phyloP scores from a whole-genome alignment of 192 early-diverging fungal genomes.

The Nowakowskiella sp. region DNA sequence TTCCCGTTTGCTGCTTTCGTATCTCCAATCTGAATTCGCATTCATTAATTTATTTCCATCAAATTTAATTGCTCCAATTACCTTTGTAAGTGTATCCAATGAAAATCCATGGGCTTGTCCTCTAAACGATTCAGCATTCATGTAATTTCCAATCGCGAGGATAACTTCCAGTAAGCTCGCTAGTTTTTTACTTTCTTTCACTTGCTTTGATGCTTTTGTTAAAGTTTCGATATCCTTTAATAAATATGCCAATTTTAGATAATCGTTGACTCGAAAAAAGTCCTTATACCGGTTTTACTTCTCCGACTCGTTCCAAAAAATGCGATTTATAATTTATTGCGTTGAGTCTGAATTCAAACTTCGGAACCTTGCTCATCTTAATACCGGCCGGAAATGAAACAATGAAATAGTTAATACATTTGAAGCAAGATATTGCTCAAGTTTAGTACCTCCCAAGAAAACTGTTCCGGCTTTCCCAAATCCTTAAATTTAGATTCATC shows the following conservation, averaged over 20 bases:
- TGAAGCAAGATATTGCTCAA: background rate
- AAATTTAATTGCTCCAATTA: constrained; percentile 12
- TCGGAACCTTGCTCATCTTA: constrained; percentile 28
- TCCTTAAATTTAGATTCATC: constrained; percentile 28
- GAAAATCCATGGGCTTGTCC: constrained; percentile 48
- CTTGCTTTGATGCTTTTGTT: constrained; percentile 29
- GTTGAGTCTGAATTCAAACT: constrained; percentile 36
- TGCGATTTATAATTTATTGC: constrained; percentile 36
- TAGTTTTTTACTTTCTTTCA: constrained; percentile 36
- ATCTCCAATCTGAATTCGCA: constrained; percentile 28
- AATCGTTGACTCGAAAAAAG: background rate
- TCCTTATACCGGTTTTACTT: constrained; percentile 22
- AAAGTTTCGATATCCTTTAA: constrained; percentile 26
- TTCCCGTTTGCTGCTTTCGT: constrained; percentile 36
- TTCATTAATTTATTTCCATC: background rate
- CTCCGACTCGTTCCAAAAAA: constrained; percentile 35
- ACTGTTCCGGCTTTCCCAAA: constrained; percentile 36
- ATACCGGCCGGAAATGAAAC: too few relatives aligned
- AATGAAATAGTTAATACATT: background rate
- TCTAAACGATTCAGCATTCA: constrained; percentile 37
- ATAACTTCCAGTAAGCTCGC: constrained; percentile 40
- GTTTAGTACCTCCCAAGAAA: constrained; percentile 33
- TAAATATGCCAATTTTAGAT: background rate
- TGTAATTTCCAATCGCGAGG: constrained; percentile 46
- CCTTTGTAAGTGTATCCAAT: constrained; percentile 40